Conservation (phyloP, 2,329 filamentous ascomycete species). For the Neonectria faginata region DNA sequence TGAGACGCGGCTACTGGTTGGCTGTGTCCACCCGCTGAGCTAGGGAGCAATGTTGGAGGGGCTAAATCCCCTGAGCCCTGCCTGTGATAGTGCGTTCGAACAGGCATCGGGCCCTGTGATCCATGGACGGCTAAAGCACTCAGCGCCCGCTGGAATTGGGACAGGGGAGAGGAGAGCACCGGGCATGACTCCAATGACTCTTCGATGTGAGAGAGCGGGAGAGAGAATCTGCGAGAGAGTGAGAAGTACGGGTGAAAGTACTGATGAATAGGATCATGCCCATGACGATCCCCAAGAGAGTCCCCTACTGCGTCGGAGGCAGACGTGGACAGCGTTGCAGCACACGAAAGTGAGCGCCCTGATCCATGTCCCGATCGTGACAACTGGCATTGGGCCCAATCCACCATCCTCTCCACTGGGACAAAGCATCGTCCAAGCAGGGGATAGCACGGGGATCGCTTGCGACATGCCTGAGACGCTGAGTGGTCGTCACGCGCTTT, state of each 20-base stretch:
- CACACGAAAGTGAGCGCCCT: conserved; percentile 10
- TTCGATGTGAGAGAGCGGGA: conserved; percentile 14
- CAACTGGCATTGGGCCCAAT: conserved; percentile 29
- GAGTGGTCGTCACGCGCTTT: conserved; percentile 38
- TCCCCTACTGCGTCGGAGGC: neutral
- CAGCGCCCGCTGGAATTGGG: conserved; percentile 43
- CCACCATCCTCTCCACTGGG: conserved; percentile 17
- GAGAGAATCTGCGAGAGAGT: conserved; percentile 19
- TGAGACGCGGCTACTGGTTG: conserved; percentile 41
- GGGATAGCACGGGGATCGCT: conserved; percentile 30
- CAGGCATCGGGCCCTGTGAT: conserved; percentile 25
- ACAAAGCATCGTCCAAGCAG: conserved; percentile 19
- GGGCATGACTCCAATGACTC: conserved; percentile 17
- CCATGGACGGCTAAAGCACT: conserved; percentile 26
- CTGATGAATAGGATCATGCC: neutral
- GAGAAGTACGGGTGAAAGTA: neutral
- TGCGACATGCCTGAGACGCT: conserved; percentile 37
- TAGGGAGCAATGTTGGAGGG: neutral
- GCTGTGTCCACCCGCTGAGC: conserved; percentile 29
- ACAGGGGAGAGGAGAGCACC: conserved; percentile 21
- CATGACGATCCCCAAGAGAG: neutral
- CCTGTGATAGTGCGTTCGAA: conserved; percentile 25
- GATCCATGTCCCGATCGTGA: conserved; percentile 27
- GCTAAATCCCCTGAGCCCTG: conserved; percentile 23
- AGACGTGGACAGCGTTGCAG: conserved; percentile 16